Evolutionary conservation across 306 rosid species (phyloP), one percentile per base, ranked within the genome.

Genomic region (Inga laurina): DNA sequence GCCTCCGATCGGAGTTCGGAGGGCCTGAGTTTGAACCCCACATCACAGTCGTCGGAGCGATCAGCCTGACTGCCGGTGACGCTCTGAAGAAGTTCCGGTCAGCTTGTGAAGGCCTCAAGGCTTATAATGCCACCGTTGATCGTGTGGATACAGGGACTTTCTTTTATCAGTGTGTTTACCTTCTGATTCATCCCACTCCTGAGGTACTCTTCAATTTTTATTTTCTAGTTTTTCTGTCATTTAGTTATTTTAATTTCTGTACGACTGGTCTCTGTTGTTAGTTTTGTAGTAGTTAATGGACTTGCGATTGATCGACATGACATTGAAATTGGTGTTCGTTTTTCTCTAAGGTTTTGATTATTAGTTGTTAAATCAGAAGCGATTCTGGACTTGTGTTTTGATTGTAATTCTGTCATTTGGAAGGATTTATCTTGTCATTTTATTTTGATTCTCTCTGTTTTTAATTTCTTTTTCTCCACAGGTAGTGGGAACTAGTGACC

Each of bases 11-110:
- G 62, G 97, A 93, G 56, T 93, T 91, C 84, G 82, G 76, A 12
- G 98, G 98, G 45, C 97, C 97, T 72, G 82, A 88, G 3, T 95
- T 95, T 83, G 86, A 90, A 22, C 98, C 97, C 43, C 98, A 95
- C 85, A 85, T 95, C 82, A 93, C 97, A 27, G 89, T 93, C 22
- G 12, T 46, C 13, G 51, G 51, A 46, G 11, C 51, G 13, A 46
- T 46, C 12, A 46, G 12, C 12, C 51, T 46, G 13, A 46, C 51
- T 2, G 3, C 51, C 5, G 91, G 87, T 0, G 97, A 95, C n/a
- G 98, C 97, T 10, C 45, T 91, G 45, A 39, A 30, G 43, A 92
- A 88, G 80, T 85, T 95, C 90, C 76, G 82, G 34, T 82, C 92
- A 0, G 94, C 97, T 1, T 85, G 87, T 39, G 66, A 85, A 32